Base-by-base conservation (phyloP, 352 stramenopile genomes). In the Elongisporangium prolatum region DNA sequence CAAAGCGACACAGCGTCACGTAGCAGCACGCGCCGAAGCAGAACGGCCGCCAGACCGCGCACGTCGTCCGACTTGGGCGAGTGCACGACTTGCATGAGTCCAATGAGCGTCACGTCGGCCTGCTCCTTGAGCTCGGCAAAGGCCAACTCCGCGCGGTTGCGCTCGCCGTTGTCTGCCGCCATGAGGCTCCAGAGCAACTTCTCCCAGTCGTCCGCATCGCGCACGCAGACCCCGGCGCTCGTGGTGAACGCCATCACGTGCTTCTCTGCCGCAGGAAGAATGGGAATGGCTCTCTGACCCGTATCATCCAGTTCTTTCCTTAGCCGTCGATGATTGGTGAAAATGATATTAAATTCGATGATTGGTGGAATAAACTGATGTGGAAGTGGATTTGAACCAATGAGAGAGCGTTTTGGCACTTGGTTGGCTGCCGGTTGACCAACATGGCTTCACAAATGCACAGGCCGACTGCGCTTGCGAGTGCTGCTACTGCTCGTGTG, bases 1-100 rank as follows among this genome's bases (percentile, higher is more conserved):
- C 84, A 94, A 7, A 94, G 72, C 48, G 80, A 91, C 34, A 92
- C 80, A 10, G 81, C 72, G 60, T 95, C 85, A 4, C 79, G 81
- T 17, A 95, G 66, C 57, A 95, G 57, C 56, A 93, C 84, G 57
- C 83, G 80, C 2, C 83, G 77, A 52, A 95, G 59, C 16, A 95
- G 69, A 44, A 95, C 81, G 25, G 85, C 83, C 25, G 83, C 81
- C 52, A 95, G 61, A 0, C 76, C 76, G 28, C 85, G 85, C 14
- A 93, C 71, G 59, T 91, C 82, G 56, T 92, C 83, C 21, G 73
- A 68, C 24, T 71, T 69, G 25, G 49, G 14, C 34, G 80, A 87
- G 65, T 89, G 80, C 24, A 90, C 64, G 20, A 93, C 69, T 25
- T 67, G 63, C 51, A 87, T 64, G 21, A 93, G 72, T 0, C 74